Evolutionary conservation across 768 basidiomycete genomes (phyloP), one percentile per base, ranked within the genome.

Genomic region (Tulasnella sp.): DNA sequence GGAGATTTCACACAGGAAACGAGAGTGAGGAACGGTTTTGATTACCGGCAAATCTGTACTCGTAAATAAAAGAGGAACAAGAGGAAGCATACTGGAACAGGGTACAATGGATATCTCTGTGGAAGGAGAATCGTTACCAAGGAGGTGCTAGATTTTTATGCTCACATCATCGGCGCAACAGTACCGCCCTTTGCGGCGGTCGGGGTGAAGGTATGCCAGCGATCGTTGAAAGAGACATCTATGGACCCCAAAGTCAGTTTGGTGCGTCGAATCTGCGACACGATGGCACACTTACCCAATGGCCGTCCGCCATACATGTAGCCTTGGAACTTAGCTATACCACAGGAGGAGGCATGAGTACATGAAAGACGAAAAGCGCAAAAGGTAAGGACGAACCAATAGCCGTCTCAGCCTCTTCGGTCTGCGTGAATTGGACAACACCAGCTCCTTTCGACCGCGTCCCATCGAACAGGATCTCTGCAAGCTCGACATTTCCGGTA

Each of bases 251-350:
- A 76, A 75, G 76, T 80, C 24, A 21, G 76, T 8, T n/a, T 75
- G 52, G 40, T 24, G 38, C 27, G 74, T 80, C 76, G 80, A 39
- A 8, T 77, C 46, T n/a, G 14, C 62, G 74, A 58, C 44, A 39
- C 12, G 19, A 18, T 52, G 52, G 42, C 77, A 38, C 16, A 48
- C 90, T 78, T 84, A 93, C 93, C 93, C 36, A 96, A 86, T 46
- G 96, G 96, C 71, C 96, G 87, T 21, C 96, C 96, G 81, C 96
- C 96, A 82, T 98, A 98, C 91, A 96, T 92, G 83, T 98, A 98
- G 39, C 93, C 91, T 84, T 94, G 94, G 89, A 98, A 98, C 86
- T 98, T 98, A 77, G 95, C 94, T 90, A 62, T n/a, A 39, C 0
- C 14, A 9, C 1, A 18, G 12, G 42, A 74, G 80, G 78, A 40